phyloP scores from a whole-genome alignment of 2,329 filamentous ascomycete genomes.

The Bipolaris gigantea region DNA sequence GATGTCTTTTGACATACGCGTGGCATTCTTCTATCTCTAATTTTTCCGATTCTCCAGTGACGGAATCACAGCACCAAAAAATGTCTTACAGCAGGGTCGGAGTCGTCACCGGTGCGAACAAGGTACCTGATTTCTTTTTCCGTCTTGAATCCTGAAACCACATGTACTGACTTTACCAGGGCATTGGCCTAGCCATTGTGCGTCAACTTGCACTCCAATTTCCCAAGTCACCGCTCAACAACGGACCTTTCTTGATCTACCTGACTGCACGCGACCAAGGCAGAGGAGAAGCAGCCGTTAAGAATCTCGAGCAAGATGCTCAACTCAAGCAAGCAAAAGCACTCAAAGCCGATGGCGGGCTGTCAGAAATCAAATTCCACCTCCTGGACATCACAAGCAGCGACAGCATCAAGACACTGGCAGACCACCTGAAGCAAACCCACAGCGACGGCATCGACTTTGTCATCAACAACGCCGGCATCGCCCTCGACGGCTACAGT shows the following conservation, averaged over 20 bases:
- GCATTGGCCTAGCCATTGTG: conserved; percentile 55
- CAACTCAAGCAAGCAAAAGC: conserved; percentile 53
- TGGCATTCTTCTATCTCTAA: neutral
- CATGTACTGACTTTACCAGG: conserved; percentile 23
- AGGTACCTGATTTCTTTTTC: conserved; percentile 35
- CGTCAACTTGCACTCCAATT: conserved; percentile 59
- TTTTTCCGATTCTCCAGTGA: neutral
- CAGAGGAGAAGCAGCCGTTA: conserved; percentile 53
- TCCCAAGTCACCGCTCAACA: conserved; percentile 52
- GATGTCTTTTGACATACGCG: neutral
- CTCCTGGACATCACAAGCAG: conserved; percentile 53
- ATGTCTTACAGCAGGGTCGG: conserved; percentile 49
- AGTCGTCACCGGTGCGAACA: conserved; percentile 59
- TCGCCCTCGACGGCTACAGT: conserved; percentile 53
- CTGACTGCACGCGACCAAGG: conserved; percentile 55
- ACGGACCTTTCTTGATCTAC: conserved; percentile 56
- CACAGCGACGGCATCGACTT: conserved; percentile 56
- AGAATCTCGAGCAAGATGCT: conserved; percentile 48
- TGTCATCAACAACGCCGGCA: conserved; percentile 58
- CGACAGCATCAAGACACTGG: conserved; percentile 50
- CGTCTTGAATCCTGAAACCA: neutral
- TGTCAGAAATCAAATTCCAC: conserved; percentile 53
- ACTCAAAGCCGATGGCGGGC: conserved; percentile 39
- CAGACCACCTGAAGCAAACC: conserved; percentile 46
- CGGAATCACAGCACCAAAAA: neutral